These are phyloP conservation scores for Mycosphaerella sp. DNA, from an alignment of 2,329 filamentous ascomycete genomes.

Conservation along the genomic window DNA sequence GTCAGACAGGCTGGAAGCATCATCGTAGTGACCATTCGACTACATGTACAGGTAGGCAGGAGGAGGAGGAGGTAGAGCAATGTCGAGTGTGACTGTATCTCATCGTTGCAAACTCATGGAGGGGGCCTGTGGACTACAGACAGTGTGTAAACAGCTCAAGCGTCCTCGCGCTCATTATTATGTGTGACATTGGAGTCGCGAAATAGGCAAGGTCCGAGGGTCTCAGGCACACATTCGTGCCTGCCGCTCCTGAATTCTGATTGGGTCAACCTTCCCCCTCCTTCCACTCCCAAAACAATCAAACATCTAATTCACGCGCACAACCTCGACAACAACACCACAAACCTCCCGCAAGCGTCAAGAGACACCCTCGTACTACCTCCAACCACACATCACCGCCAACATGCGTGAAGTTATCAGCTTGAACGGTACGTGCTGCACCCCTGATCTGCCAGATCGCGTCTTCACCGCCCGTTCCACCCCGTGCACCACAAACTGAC, in stretches of 20 bases:
- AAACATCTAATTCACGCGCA: neutral
- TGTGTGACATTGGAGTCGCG: no score
- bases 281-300: neutral
- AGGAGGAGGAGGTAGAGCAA: neutral
- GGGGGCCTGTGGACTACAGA: neutral
- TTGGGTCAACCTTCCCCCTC: neutral
- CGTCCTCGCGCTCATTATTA: neutral
- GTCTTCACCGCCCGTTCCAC: slow-evolving; percentile 38
- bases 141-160: no score
- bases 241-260: neutral
- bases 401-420: slow-evolving; percentile 99
- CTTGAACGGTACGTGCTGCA: slow-evolving; percentile 76
- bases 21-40: slow-evolving; percentile 21
- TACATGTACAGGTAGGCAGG: no score
- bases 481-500: slow-evolving; percentile 44
- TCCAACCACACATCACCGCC: slow-evolving; percentile 29
- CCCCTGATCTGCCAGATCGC: slow-evolving; percentile 30
- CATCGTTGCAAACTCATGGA: neutral
- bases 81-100: neutral
- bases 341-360: slow-evolving; percentile 14
- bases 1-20: slow-evolving; percentile 20
- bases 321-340: slow-evolving; percentile 7
- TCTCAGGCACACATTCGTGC: neutral
- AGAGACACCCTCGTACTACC: slow-evolving; percentile 18
- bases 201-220: no score